phyloP scores from a whole-genome alignment of 2,329 filamentous ascomycete species.

The Lecanicillium sp. region DNA sequence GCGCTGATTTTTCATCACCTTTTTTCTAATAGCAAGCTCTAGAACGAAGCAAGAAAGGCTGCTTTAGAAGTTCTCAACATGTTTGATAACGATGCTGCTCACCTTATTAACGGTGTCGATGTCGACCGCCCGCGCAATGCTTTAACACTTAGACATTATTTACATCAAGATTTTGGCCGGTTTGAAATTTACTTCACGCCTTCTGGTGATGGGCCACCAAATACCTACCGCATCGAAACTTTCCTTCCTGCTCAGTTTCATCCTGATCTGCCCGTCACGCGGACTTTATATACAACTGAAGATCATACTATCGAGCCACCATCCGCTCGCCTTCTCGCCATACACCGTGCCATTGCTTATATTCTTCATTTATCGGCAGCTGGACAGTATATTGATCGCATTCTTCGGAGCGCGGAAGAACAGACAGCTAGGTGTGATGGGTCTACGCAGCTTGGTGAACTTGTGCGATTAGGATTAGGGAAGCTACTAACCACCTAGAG shows the following conservation, averaged over 20 bases:
- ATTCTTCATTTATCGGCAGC: constrained; percentile 23
- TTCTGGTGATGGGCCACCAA: constrained; percentile 18
- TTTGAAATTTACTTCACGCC: constrained; percentile 16
- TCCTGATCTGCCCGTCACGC: constrained; percentile 18
- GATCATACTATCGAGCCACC: constrained; percentile 21
- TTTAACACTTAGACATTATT: constrained; percentile 12
- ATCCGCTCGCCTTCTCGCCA: constrained; percentile 21
- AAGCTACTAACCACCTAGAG: too few relatives aligned
- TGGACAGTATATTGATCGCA: constrained; percentile 22
- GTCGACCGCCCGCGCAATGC: constrained; percentile 32
- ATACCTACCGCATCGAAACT: constrained; percentile 15
- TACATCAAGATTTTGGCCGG: constrained; percentile 13
- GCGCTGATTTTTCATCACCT: constrained; percentile 1
- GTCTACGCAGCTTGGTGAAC: constrained; percentile 1
- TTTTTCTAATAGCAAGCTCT: background rate
- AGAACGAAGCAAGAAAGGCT: constrained; percentile 20
- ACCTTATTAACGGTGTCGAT: constrained; percentile 27
- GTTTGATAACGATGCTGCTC: constrained; percentile 26
- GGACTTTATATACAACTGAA: constrained; percentile 18
- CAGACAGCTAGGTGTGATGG: background rate
- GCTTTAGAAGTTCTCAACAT: constrained; percentile 31
- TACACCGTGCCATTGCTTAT: constrained; percentile 24
- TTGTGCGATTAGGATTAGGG: constrained; percentile 3
- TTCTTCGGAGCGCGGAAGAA: constrained; percentile 11
- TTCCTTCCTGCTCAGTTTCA: constrained; percentile 8